Evolutionary conservation across 805 yeast genomes (phyloP).

Genomic region (Barnettozyma botsteinii): DNA sequence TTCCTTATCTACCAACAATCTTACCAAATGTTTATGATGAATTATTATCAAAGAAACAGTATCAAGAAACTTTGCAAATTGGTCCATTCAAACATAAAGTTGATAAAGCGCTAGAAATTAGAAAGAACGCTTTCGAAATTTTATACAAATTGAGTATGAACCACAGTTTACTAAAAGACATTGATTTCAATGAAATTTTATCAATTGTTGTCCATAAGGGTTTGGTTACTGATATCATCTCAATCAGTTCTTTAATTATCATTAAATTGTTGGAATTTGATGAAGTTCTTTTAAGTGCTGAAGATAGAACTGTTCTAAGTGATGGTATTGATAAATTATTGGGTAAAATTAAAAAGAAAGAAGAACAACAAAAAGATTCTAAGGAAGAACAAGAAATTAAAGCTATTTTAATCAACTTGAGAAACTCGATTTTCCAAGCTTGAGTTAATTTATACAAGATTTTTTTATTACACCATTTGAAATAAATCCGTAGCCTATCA

Average conservation of each 20-base stretch:
- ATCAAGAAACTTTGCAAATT: slow-evolving; percentile 64
- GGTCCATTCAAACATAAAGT: slow-evolving; percentile 84
- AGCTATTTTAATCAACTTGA: slow-evolving; percentile 18
- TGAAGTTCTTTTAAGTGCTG: slow-evolving; percentile 19
- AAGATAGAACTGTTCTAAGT: slow-evolving; percentile 15
- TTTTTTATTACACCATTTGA: too few relatives aligned
- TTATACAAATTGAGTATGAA: slow-evolving; percentile 44
- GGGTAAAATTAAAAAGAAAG: slow-evolving; percentile 24
- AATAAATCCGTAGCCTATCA: too few relatives aligned
- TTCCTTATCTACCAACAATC: slow-evolving; percentile 39
- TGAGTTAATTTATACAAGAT: neutral
- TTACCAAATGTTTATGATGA: slow-evolving; percentile 50
- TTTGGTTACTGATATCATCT: slow-evolving; percentile 29
- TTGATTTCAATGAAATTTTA: slow-evolving; percentile 32
- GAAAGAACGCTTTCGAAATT: slow-evolving; percentile 68
- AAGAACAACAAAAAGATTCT: slow-evolving; percentile 25
- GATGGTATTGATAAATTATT: slow-evolving; percentile 25
- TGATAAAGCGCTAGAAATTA: slow-evolving; percentile 68
- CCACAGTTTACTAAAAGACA: slow-evolving; percentile 16
- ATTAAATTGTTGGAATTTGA: slow-evolving; percentile 24
- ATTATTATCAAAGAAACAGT: slow-evolving; percentile 47
- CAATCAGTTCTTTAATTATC: slow-evolving; percentile 24
- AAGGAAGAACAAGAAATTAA: slow-evolving; percentile 28
- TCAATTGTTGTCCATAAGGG: slow-evolving; percentile 34
- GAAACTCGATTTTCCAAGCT: slow-evolving; percentile 15